These are phyloP conservation scores for Prunus armeniaca DNA, from an alignment of 306 rosid species.

Conservation along the genomic window DNA sequence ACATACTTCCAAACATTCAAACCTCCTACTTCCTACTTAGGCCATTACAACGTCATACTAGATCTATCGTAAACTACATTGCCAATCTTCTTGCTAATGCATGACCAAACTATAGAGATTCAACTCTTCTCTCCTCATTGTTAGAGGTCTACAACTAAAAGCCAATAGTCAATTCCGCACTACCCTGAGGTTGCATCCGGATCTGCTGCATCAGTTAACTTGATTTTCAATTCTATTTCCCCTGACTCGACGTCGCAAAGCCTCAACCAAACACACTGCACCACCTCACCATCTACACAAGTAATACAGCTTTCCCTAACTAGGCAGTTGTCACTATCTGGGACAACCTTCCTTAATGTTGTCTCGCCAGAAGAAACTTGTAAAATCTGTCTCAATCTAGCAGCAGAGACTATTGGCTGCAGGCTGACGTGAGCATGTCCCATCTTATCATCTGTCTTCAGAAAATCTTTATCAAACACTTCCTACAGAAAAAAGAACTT, in stretches of 20 bases:
- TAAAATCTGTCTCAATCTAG: conserved; percentile 70
- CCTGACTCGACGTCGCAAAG: conserved; percentile 87
- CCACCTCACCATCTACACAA: conserved; percentile 70
- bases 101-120: conserved; percentile 21
- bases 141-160: conserved; percentile 26
- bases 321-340: conserved; percentile 77
- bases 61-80: not conserved
- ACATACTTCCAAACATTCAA: not conserved
- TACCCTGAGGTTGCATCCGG: conserved; percentile 31
- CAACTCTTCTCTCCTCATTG: conserved; percentile 35
- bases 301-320: conserved; percentile 76
- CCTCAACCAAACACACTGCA: conserved; percentile 88
- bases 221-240: conserved; percentile 76
- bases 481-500: conserved; percentile 44
- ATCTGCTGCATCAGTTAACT: conserved; percentile 40
- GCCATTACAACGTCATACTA: not conserved
- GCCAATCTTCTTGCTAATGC: conserved; percentile 1
- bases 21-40: not conserved
- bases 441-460: conserved; percentile 96
- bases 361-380: conserved; percentile 60
- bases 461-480: conserved; percentile 90
- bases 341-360: conserved; percentile 68
- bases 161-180: conserved; percentile 22
- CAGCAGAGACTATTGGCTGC: conserved; percentile 82
- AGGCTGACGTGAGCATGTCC: conserved; percentile 85